Base-by-base conservation (phyloP, 75 land plant species). In the Pseudotsuga menziesii region DNA sequence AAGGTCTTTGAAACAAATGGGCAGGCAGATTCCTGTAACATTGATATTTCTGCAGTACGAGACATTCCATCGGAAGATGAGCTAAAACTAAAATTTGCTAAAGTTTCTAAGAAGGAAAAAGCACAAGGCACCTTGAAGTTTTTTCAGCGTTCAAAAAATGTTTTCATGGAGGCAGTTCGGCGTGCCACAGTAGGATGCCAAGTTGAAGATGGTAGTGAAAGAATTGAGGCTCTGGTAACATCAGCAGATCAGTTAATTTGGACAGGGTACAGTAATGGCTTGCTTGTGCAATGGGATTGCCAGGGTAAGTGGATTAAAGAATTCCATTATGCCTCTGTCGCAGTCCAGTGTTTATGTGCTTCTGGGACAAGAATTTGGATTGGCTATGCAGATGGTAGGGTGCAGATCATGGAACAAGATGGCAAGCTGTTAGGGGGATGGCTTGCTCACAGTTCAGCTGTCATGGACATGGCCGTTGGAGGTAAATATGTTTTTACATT, bases 121-220 rank as follows among this genome's bases (percentile, higher is more conserved):
- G 44, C 81, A n/a, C 82, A 86, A 58, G 87, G 85, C 36, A 60
- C 91, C n/a, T 56, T 89, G 36, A 82, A 81, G 39, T 94, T 95
- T 77, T 83, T 96, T 23, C 99, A 92, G 79, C 89, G 95, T 5
- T 95, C 98, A 57, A 88, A 94, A 26, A 93, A 88, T 90, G 96
- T 90, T 57, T 77, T 96, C 4, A 71, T 89, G 56, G 98, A 95
- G 57, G 99, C 98, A 44, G 95, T 96, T 70, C 88, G 95, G 22
- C 84, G 98, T 73, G 99, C 85, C 61, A 92, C 98, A 54, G 77
- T 77, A 25, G 88, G 87, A 69, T 85, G 90, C 39, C 85, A 86
- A 54, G 80, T 83, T 80, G 85, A 63, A 62, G 99, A 96, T 39
- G 99, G 94, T 76, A 81, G 60, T 55, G 85, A 83, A 61, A 84